Base-by-base conservation (phyloP, 179 eudicot species). In the Vitellaria paradoxa region DNA sequence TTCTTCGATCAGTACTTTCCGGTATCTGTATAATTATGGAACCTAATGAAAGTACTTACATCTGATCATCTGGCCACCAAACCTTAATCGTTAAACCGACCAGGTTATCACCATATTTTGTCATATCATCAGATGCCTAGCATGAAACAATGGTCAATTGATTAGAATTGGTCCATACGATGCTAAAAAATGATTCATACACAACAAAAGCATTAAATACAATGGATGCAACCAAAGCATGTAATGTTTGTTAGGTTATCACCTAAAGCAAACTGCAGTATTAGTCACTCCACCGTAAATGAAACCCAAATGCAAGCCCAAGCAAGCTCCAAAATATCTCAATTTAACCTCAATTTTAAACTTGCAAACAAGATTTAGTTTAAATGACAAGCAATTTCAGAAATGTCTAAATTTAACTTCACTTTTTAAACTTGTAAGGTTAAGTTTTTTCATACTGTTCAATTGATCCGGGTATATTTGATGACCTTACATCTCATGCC, bases 1-100 rank as follows among this genome's bases (percentile, higher is more conserved):
- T 37, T 67, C 70, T 23, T 70, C 37, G 53, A 45, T 49, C 20
- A 56, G 61, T 23, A 70, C 71, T 70, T 56, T 10, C 17, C 65
- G 37, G 15, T 17, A 9, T 24, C 59, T 49, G 49, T 13, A 63
- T 10, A 40, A 11, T 9, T 24, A 18, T 18, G 73, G 5, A 17
- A 67, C 57, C 46, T 74, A 78, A 69, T 15, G 82, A 64, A 57
- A 62, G 65, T 42, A 85, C 99, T 89, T 89, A 93, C 99, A 23
- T 40, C 9, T 81, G 55, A 80, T 95, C 99, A 55, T 77, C 77
- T 9, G 97, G 99, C 99, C 99, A 95, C 92, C 89, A 95, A 63
- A 95, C 91, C 82, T 84, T 82, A 68, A 95, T 81, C 79, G 55
- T 90, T 30, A 81, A 46, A 81, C 97, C 95, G 76, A 95, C 85